Base-by-base conservation (phyloP, 1,284 basidiomycete species). In the Phaffia rhodozyma region DNA sequence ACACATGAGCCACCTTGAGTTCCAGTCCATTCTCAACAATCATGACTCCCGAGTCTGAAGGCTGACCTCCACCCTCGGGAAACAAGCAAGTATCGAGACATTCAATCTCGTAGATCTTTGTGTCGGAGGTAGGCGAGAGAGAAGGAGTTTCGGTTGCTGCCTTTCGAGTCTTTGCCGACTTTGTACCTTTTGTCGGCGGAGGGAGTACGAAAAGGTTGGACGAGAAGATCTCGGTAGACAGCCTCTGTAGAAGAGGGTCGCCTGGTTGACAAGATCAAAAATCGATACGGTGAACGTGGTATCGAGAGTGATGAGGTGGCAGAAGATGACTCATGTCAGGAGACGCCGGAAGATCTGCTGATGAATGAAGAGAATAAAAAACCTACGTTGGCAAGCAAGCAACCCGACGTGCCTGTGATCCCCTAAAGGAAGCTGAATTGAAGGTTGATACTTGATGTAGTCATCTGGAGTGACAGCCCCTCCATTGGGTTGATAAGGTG, bases 21-120 rank as follows among this genome's bases (percentile, higher is more conserved):
- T 74, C 67, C 5, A 71, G 73, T 18, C 78, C 77, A 62, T 81
- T 74, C 0, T 71, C 70, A 18, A 74, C 75, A 0, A 78, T 79
- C 25, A 92, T 76, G 11, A 78, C 62, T 0, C 89, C 90, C 27
- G 83, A 84, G 71, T 92, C 90, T 5, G 84, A 84, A 0, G 88
- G 87, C 70, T 93, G 90, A 2, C 88, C 89, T 20, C 90, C 90
- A 18, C 89, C 78, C 75, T 92, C 90, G 0, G 90, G 90, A 71
- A 92, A 92, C 54, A 91, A 80, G n/a, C 89, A 79, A 1, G 88
- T 91, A 73, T 92, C 90, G 66, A 86, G 83, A 50, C 89, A 75
- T 67, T 86, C 79, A 4, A 92, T 77, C 68, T 77, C 74, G 47
- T 52, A 34, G 54, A 77, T 60, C 60, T 68, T 68, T 1, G 71